Conservation (phyloP, 2,329 filamentous ascomycete genomes). For the Claviceps fusiformis region DNA sequence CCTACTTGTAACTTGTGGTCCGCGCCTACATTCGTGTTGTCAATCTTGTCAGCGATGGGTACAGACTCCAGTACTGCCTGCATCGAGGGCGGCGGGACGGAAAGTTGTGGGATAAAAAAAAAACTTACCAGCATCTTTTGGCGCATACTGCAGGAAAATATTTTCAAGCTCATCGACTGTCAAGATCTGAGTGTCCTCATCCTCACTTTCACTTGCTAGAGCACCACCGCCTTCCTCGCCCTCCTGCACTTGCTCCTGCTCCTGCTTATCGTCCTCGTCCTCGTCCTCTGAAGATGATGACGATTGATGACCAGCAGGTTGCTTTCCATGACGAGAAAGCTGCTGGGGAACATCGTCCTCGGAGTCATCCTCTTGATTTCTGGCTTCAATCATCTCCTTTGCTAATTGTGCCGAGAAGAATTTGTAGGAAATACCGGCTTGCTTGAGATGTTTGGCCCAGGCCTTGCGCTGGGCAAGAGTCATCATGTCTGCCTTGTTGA, state of each 20-base stretch:
- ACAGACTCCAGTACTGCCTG: neutral
- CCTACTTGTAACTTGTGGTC: slow-evolving; percentile 72
- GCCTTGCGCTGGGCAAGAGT: slow-evolving; percentile 64
- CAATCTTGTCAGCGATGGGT: slow-evolving; percentile 5
- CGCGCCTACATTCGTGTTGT: slow-evolving; percentile 20
- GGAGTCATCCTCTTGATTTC: slow-evolving; percentile 38
- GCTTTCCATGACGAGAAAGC: slow-evolving; percentile 15
- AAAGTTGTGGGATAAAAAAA: too few species aligned
- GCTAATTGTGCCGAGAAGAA: slow-evolving; percentile 94
- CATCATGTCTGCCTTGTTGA: slow-evolving; percentile 99
- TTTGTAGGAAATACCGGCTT: slow-evolving; percentile 71
- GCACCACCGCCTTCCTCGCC: slow-evolving; percentile 25
- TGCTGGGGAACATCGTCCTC: slow-evolving; percentile 18
- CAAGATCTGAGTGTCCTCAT: slow-evolving; percentile 63
- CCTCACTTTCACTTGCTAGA: slow-evolving; percentile 15
- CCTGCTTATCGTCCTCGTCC: slow-evolving; percentile 6
- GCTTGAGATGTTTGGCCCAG: slow-evolving; percentile 80
- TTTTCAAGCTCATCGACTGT: slow-evolving; percentile 87
- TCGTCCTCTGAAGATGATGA: slow-evolving; percentile 6
- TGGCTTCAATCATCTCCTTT: slow-evolving; percentile 73
- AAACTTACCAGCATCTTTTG: slow-evolving; percentile 35
- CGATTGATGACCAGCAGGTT: slow-evolving; percentile 9
- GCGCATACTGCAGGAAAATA: slow-evolving; percentile 65
- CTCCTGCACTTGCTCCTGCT: slow-evolving; percentile 24
- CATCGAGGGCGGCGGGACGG: neutral